Evolutionary conservation across 2,329 filamentous ascomycete species (phyloP).

Genomic region (Fusarium dlaminii): DNA sequence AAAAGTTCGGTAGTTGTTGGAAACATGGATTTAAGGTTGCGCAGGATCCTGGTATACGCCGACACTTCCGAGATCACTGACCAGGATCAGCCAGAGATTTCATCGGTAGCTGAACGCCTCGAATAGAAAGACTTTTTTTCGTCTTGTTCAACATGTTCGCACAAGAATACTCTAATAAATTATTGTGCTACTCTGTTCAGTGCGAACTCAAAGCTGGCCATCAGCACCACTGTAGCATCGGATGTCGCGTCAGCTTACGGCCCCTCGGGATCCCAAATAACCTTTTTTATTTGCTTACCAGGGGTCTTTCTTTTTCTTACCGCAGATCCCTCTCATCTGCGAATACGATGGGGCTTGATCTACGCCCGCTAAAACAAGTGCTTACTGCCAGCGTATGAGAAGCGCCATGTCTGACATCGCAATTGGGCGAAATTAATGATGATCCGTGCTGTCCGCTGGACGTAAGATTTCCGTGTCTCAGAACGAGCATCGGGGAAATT

Average conservation of each 20-base stretch:
- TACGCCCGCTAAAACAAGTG: not conserved
- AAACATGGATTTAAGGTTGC: not conserved
- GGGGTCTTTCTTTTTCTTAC: not conserved
- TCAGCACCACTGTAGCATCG: not conserved
- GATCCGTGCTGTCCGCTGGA: not conserved
- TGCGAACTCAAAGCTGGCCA: not conserved
- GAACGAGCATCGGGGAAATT: not conserved
- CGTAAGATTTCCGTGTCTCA: not conserved
- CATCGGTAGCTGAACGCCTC: no score
- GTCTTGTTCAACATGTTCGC: accelerated
- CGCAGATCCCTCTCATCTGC: not conserved
- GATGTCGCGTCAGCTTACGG: not conserved
- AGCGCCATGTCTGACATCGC: not conserved
- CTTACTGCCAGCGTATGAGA: not conserved
- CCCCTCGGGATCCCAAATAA: not conserved
- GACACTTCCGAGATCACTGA: not conserved
- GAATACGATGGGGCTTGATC: not conserved
- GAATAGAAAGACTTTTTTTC: accelerated
- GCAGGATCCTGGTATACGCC: not conserved
- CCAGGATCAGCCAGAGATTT: not conserved
- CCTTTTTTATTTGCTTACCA: not conserved
- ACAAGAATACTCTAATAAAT: accelerated
- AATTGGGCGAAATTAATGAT: not conserved
- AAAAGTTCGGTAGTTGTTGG: not conserved
- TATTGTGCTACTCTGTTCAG: not conserved